Base-by-base conservation (phyloP, 2,329 filamentous ascomycete species). In the Grosmannia clavigera region DNA sequence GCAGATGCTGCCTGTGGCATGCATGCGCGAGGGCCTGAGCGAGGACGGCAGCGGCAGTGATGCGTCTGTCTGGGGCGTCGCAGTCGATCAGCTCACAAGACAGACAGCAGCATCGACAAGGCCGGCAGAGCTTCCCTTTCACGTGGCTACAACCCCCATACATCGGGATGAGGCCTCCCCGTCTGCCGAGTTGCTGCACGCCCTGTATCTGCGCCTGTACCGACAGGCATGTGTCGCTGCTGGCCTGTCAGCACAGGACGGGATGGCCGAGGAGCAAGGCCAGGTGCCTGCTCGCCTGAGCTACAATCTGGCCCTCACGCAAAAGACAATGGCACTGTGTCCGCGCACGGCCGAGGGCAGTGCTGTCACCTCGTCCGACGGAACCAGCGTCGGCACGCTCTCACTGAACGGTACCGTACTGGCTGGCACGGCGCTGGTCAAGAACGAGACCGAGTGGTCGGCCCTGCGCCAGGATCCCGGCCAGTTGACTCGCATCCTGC, bases 1-100 rank as follows among this genome's bases (percentile, higher is more conserved):
- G 31, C 87, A 90, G 69, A 77, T 90, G n/a, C 71, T 90, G 3
- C 85, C 85, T 0, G 76, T 88, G 0, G 76, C 80, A 9, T 72
- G 76, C 22, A 89, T 90, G 85, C 76, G 73, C 43, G 76, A 78
- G 14, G 82, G 81, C 0, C 65, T 84, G 6, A 62, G 66, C 9
- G 58, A n/a, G 5, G 64, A 66, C 9, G 57, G 19, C 7, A 64
- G 14, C 38, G 38, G 38, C 38, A 40, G 60, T 2, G 62, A 62
- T 3, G 68, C 66, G 3, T 60, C 35, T 2, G 66, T 64, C n/a
- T 86, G 83, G 83, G 64, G 65, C 11, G 71, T 83, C 2, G 69
- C 85, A 19, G 77, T 75, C 0, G 75, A 80, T 40, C 57, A 55
- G 16, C 58, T 72, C 29, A 10, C 0, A 3, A 12, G 10, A 33